A percentile compares a stretch with the other conserved stretches of the same genome.
These are phyloP conservation scores for Penicillium psychrosexuale DNA, from an alignment of 2,329 filamentous ascomycete genomes.

Conservation along the genomic window DNA sequence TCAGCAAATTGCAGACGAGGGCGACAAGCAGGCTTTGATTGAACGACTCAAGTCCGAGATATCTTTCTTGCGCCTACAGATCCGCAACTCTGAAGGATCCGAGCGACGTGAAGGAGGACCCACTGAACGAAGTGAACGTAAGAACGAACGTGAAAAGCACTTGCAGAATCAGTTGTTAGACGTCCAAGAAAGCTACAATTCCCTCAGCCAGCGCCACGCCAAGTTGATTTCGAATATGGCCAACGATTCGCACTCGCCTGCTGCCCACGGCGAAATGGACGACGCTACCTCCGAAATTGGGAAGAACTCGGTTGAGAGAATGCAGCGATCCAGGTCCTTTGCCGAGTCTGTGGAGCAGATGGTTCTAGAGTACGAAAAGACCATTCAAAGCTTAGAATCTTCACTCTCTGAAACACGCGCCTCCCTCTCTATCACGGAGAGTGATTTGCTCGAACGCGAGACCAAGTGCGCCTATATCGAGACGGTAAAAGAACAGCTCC, in stretches of 20 bases:
- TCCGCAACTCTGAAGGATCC: slow-evolving; percentile 73
- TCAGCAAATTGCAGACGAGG: slow-evolving; percentile 81
- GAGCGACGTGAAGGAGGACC: slow-evolving; percentile 56
- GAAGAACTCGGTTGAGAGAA: slow-evolving; percentile 77
- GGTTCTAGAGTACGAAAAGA: slow-evolving; percentile 97
- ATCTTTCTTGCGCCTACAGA: slow-evolving; percentile 87
- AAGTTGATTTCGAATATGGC: slow-evolving; percentile 92
- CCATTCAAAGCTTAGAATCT: slow-evolving; percentile 87
- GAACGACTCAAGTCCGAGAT: slow-evolving; percentile 92
- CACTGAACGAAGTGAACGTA: slow-evolving; percentile 72
- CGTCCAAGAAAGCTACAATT: slow-evolving; percentile 88
- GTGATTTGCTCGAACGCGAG: slow-evolving; percentile 83
- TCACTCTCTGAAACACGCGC: slow-evolving; percentile 85
- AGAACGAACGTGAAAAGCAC: slow-evolving; percentile 80
- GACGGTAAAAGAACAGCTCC: slow-evolving; percentile 85
- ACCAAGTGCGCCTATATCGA: slow-evolving; percentile 91
- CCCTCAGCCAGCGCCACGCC: slow-evolving; percentile 89
- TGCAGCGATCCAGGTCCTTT: slow-evolving; percentile 94
- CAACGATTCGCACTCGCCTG: slow-evolving; percentile 64
- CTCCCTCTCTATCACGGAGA: slow-evolving; percentile 80
- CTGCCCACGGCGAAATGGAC: slow-evolving; percentile 41
- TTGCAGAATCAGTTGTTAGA: slow-evolving; percentile 92
- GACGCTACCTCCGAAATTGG: slow-evolving; percentile 57
- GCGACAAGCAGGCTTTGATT: slow-evolving; percentile 90
- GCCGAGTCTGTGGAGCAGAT: slow-evolving; percentile 94